Evolutionary conservation across 78 protist species (phyloP), one percentile per base, ranked within the genome.

Genomic region (Dictyostelium capitatum): DNA sequence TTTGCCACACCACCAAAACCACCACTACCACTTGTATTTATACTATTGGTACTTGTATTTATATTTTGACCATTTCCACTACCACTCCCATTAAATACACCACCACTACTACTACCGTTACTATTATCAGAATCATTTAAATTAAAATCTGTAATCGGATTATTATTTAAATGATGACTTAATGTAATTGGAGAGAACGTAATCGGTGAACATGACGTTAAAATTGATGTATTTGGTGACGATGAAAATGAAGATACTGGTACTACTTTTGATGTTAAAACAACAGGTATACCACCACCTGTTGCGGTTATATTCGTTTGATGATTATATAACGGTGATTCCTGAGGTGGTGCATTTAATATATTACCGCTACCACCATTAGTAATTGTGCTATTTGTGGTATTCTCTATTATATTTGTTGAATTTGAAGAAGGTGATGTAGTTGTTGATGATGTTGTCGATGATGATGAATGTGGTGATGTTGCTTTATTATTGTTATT

Each of bases 231-330:
- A 15, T 28, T 51, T 11, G 92, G 91, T 83, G 91, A 72, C 54
- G 91, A 82, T 50, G 92, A 87, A 50, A 77, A 77, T 50, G 92
- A 87, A 2, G 91, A 83, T 43, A 83, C 25, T 56, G 91, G 91
- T 73, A 83, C 91, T 2, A 83, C 23, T 25, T 78, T 83, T 4
- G 82, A 65, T 15, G 91, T 83, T 25, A 83, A 15, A 23, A 83
- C 82, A 56, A 83, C 62, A 6, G 91, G 91, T 57, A 83, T 73
- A 47, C 79, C 81, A 41, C 74, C 43, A 50, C 50, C 62, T 7
- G 47, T 70, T 41, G 47, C 56, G 4, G 79, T 32, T 70, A 43
- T 70, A 41, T 43, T 75, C 12, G 59, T 32, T 78, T 78, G 50
- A 37, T 78, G 50, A 78, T 54, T 78, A 78, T 78, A 28, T 15